Percentiles rank a stretch among this genome's conserved stretches.
Evolutionary conservation across 768 basidiomycete genomes (phyloP).

Genomic region (Rhodotorula graminis): DNA sequence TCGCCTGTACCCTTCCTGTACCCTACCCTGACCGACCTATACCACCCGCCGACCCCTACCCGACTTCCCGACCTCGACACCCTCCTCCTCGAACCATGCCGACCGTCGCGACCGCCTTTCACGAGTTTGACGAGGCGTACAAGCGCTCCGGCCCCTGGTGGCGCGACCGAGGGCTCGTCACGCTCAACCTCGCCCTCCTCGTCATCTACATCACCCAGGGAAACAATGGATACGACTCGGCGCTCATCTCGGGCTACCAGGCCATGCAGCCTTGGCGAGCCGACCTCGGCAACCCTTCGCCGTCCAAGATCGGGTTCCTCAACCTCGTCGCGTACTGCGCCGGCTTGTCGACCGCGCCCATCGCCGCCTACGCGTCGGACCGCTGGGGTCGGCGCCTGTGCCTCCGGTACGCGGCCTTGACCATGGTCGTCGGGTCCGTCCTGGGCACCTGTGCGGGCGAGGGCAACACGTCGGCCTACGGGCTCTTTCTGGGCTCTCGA

Average conservation of each 20-base stretch:
- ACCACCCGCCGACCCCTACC: no score
- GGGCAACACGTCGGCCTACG: slow-evolving; percentile 6
- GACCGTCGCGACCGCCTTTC: not conserved
- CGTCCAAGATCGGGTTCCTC: slow-evolving; percentile 37
- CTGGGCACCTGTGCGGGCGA: slow-evolving; percentile 7
- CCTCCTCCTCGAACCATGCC: not conserved
- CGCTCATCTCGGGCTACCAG: slow-evolving; percentile 40
- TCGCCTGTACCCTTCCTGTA: no score
- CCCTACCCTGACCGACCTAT: no score
- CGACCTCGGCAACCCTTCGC: slow-evolving; percentile 38
- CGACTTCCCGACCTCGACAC: no score
- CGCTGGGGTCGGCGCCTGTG: slow-evolving; percentile 23
- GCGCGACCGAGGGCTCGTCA: slow-evolving; percentile 11
- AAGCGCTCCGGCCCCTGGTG: not conserved
- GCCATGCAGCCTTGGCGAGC: slow-evolving; percentile 32
- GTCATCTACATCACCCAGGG: slow-evolving; percentile 13
- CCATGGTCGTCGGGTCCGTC: slow-evolving; percentile 24
- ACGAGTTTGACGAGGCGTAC: not conserved
- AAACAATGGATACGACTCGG: slow-evolving; percentile 26
- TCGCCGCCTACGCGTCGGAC: slow-evolving; percentile 20
- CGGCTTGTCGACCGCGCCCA: slow-evolving; percentile 13
- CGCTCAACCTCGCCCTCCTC: slow-evolving; percentile 14
- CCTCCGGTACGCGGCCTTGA: slow-evolving; percentile 23
- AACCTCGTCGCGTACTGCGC: slow-evolving; percentile 28
- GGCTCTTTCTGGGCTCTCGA: slow-evolving; percentile 19